Evolutionary conservation across 768 basidiomycete species (phyloP).

Genomic region (Porphyrellus cyaneotinctus): DNA sequence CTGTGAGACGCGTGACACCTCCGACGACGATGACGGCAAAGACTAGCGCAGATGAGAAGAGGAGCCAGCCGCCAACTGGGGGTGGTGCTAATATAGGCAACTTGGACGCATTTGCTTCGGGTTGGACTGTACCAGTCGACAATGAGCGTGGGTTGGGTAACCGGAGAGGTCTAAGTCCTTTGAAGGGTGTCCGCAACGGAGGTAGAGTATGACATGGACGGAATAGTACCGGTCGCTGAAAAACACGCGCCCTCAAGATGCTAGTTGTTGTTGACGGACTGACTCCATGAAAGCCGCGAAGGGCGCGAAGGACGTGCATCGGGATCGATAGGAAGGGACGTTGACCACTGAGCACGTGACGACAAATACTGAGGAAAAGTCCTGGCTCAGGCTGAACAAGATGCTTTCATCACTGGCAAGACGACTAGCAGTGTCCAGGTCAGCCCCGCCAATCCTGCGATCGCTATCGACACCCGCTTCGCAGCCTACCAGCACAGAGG

Average conservation of each 20-base stretch:
- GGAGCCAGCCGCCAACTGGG: conserved; percentile 79
- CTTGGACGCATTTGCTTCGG: conserved; percentile 19
- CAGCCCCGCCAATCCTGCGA: conserved; percentile 26
- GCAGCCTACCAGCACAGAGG: conserved; percentile 37
- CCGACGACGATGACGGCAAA: conserved; percentile 94
- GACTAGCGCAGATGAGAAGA: conserved; percentile 79
- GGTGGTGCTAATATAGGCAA: conserved; percentile 62
- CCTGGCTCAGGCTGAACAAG: background rate
- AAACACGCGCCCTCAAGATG: conserved; percentile 9
- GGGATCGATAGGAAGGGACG: background rate
- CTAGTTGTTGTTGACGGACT: background rate
- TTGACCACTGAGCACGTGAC: conserved; percentile 16
- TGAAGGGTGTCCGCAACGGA: conserved; percentile 3
- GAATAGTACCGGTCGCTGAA: background rate
- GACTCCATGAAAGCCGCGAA: conserved; percentile 7
- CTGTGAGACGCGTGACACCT: conserved; percentile 93
- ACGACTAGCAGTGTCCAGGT: conserved; percentile 28
- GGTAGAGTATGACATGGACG: conserved; percentile 4
- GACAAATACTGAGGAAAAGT: too few species aligned
- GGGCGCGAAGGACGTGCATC: conserved; percentile 24
- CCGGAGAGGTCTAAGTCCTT: conserved; percentile 5
- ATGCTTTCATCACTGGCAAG: conserved; percentile 32
- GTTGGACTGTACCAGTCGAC: conserved; percentile 31
- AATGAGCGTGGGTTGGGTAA: conserved; percentile 36
- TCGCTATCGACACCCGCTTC: conserved; percentile 22